A percentile compares a stretch with the other conserved stretches of the same genome.
Evolutionary conservation across 345 rosid genomes (phyloP).

Genomic region (Hirschfeldia incana): DNA sequence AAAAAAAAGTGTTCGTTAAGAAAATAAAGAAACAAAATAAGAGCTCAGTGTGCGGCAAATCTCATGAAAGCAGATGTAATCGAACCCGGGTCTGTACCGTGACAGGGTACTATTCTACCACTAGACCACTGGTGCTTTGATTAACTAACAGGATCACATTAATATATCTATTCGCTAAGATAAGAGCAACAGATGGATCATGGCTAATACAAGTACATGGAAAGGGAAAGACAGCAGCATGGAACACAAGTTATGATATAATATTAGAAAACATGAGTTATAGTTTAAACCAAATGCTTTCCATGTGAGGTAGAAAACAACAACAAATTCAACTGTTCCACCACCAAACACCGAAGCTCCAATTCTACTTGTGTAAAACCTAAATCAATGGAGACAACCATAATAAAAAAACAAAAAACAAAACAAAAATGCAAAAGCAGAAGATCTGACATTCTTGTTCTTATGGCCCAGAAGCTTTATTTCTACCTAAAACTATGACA

Average conservation of each 20-base stretch:
- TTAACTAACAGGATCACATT: slow-evolving; percentile 1
- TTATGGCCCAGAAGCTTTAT: slow-evolving; percentile 3
- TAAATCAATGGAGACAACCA: slow-evolving; percentile 6
- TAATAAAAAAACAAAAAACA: not conserved
- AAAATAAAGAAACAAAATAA: too few species aligned
- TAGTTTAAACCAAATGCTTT: not conserved
- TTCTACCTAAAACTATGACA: slow-evolving; percentile 23
- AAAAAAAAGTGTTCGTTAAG: too few species aligned
- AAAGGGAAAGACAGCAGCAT: not conserved
- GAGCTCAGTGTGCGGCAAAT: too few species aligned
- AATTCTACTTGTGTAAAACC: not conserved
- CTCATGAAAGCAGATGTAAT: too few species aligned
- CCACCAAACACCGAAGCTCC: slow-evolving; percentile 15
- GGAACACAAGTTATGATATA: not conserved
- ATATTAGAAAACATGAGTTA: not conserved
- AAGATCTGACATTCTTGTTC: not conserved
- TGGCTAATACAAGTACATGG: too few species aligned
- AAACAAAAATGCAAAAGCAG: not conserved
- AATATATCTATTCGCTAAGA: slow-evolving; percentile 50
- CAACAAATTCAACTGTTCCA: slow-evolving; percentile 19
- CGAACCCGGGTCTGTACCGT: slow-evolving; percentile 81
- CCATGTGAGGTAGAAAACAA: slow-evolving; percentile 6
- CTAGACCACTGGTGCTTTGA: slow-evolving; percentile 75
- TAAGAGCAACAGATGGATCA: not conserved
- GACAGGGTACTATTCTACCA: slow-evolving; percentile 86